phyloP scores from a whole-genome alignment of 73 alveolate species.

The Uronychia binucleata region DNA sequence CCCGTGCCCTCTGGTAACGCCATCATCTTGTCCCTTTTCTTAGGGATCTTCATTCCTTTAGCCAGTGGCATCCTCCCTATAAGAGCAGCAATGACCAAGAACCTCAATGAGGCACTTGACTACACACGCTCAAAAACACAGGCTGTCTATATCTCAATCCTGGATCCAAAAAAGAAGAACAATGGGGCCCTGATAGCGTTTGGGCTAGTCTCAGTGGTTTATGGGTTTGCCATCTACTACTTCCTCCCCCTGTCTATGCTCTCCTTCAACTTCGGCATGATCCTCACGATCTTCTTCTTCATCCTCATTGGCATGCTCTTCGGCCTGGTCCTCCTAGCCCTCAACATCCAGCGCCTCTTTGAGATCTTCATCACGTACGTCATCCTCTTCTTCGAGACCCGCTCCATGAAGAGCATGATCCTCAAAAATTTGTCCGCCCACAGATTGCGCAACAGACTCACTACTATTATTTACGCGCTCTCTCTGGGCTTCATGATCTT shows the following conservation, averaged over 20 bases:
- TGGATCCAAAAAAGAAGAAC: slow-evolving; percentile 40
- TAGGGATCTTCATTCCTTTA: slow-evolving; percentile 82
- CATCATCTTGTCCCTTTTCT: slow-evolving; percentile 35
- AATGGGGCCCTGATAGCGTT: slow-evolving; percentile 40
- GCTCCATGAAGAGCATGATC: slow-evolving; percentile 82
- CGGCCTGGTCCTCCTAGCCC: slow-evolving; percentile 92
- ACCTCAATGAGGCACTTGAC: slow-evolving; percentile 76
- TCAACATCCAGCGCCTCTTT: slow-evolving; percentile 64
- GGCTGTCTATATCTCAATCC: slow-evolving; percentile 63
- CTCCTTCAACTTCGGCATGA: slow-evolving; percentile 82
- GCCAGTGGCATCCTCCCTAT: slow-evolving; percentile 74
- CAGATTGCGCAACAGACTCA: slow-evolving; percentile 92
- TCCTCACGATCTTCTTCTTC: slow-evolving; percentile 90
- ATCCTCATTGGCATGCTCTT: slow-evolving; percentile 91
- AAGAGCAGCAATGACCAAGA: slow-evolving; percentile 52
- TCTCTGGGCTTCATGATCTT: slow-evolving; percentile 68
- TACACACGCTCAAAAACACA: slow-evolving; percentile 62
- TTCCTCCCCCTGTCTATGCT: slow-evolving; percentile 93
- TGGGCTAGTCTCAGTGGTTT: slow-evolving; percentile 90
- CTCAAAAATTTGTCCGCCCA: slow-evolving; percentile 95
- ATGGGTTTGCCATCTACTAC: slow-evolving; percentile 95
- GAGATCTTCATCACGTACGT: slow-evolving; percentile 44
- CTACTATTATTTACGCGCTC: slow-evolving; percentile 87
- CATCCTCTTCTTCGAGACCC: slow-evolving; percentile 81
- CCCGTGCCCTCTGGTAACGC: slow-evolving; percentile 73